phyloP scores from a whole-genome alignment of 352 stramenopile genomes.

The Peronospora destructor region DNA sequence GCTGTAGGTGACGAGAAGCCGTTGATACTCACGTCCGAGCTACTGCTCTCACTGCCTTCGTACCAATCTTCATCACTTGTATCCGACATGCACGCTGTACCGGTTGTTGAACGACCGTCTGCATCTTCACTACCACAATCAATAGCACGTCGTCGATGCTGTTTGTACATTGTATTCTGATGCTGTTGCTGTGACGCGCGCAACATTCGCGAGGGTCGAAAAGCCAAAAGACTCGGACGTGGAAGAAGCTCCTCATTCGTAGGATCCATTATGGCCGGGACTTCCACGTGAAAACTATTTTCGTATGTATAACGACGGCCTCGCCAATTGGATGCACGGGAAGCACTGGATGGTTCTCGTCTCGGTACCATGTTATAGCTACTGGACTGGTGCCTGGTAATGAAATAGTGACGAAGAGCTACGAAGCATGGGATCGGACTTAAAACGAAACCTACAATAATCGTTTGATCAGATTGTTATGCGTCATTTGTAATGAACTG shows the following conservation, averaged over 20 bases:
- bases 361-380: constrained; percentile 15
- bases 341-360: constrained; percentile 13
- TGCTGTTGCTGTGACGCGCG: constrained; percentile 44
- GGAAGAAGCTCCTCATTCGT: constrained; percentile 18
- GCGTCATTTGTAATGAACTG: constrained; percentile 19
- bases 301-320: constrained; percentile 22
- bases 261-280: constrained; percentile 35
- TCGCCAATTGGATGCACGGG: constrained; percentile 17
- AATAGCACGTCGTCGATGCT: constrained; percentile 32
- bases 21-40: constrained; percentile 19
- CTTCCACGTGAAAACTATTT: constrained; percentile 28
- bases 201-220: constrained; percentile 40
- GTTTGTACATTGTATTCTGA: constrained; percentile 37
- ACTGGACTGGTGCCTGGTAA: not conserved
- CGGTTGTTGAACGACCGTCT: not conserved
- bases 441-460: not conserved
- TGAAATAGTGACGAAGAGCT: not conserved
- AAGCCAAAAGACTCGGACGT: constrained; percentile 43
- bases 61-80: constrained; percentile 31
- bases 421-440: constrained; percentile 6
- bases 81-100: constrained; percentile 12
- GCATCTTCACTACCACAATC: constrained; percentile 11
- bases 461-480: constrained; percentile 21
- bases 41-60: constrained; percentile 26
- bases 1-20: constrained; percentile 9